A percentile compares a stretch with the other conserved stretches of the same genome.
These are phyloP conservation scores for Furcasterigmium sp. DNA, from an alignment of 2,329 filamentous ascomycete species.

Conservation along the genomic window DNA sequence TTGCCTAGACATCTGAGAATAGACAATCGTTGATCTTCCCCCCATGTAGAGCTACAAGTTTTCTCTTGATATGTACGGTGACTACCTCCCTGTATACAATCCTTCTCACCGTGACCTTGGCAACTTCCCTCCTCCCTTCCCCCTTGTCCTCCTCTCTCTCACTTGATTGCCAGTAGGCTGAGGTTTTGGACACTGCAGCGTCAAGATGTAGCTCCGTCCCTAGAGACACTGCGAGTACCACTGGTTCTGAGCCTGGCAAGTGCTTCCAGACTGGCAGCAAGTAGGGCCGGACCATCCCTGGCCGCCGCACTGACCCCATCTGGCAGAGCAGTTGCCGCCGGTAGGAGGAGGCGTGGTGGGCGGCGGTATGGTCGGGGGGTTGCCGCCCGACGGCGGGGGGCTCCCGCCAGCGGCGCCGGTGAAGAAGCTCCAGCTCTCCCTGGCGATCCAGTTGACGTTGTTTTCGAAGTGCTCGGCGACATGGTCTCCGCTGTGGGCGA, in stretches of 20 bases:
- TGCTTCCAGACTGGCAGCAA: not conserved
- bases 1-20: too few relatives aligned
- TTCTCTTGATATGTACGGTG: too few relatives aligned
- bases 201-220: too few relatives aligned
- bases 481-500: constrained; percentile 20
- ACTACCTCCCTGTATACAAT: too few relatives aligned
- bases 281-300: constrained; percentile 1
- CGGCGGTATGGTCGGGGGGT: not conserved
- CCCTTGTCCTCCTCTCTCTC: too few relatives aligned
- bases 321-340: not conserved
- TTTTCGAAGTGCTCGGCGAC: constrained; percentile 5
- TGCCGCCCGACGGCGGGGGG: too few relatives aligned
- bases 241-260: constrained; percentile 3
- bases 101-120: too few relatives aligned
- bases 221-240: constrained; percentile 6
- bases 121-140: too few relatives aligned
- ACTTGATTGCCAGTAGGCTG: too few relatives aligned
- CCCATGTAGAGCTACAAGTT: too few relatives aligned
- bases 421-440: constrained; percentile 17
- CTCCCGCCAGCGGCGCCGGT: not conserved
- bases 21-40: too few relatives aligned
- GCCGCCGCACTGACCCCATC: constrained; percentile 2
- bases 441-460: constrained; percentile 6
- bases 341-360: not conserved
- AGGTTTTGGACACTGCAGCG: too few relatives aligned